These are phyloP conservation scores for Spongispora temasekensis DNA, from an alignment of 1,284 basidiomycete species.

Conservation along the genomic window DNA sequence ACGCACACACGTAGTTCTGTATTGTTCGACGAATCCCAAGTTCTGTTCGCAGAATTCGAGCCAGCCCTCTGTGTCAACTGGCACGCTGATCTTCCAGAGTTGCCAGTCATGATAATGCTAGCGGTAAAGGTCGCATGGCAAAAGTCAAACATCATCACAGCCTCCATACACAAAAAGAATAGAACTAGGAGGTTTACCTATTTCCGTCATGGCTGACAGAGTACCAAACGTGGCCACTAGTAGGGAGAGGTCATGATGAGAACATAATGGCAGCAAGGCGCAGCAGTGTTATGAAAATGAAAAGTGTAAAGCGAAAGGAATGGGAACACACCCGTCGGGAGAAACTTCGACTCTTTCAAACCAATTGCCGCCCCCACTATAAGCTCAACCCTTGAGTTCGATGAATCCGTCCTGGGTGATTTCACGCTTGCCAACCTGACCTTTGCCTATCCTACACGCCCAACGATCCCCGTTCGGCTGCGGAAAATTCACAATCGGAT, in stretches of 20 bases:
- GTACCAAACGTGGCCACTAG: conserved; percentile 22
- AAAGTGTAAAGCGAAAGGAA: neutral
- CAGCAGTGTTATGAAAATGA: too few species aligned
- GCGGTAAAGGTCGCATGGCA: neutral
- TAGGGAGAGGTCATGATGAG: neutral
- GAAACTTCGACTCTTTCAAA: conserved; percentile 58
- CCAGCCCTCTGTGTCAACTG: conserved; percentile 59
- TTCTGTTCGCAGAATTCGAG: conserved; percentile 58
- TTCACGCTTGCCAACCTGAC: conserved; percentile 78
- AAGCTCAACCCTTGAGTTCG: conserved; percentile 52
- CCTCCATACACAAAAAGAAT: neutral
- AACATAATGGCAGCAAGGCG: neutral
- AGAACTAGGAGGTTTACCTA: neutral
- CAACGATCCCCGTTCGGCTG: conserved; percentile 58
- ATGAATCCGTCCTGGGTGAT: conserved; percentile 66
- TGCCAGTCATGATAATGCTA: conserved; percentile 59
- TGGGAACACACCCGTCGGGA: conserved; percentile 46
- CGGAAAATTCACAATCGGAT: conserved; percentile 80
- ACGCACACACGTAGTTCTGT: conserved; percentile 56
- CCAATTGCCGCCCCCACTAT: conserved; percentile 59
- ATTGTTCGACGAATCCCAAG: conserved; percentile 61
- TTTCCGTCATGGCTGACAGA: conserved; percentile 13
- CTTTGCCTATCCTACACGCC: conserved; percentile 78
- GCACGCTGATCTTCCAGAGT: conserved; percentile 53
- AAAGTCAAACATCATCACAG: neutral